Evolutionary conservation across 2,329 filamentous ascomycete species (phyloP).

Genomic region (Stagonosporopsis chrysanthemi): DNA sequence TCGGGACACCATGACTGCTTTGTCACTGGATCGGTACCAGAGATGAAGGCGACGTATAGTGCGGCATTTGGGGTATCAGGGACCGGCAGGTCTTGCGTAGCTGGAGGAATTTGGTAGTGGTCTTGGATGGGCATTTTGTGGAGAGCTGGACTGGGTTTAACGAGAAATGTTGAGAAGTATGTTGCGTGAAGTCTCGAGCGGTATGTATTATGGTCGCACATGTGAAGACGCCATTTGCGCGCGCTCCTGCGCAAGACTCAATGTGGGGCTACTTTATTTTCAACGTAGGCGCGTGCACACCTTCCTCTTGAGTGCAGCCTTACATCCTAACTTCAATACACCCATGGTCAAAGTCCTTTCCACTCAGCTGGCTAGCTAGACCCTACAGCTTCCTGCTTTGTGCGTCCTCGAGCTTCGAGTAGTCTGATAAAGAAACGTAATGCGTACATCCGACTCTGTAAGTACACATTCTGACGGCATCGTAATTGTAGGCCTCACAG

Average conservation of each 20-base stretch:
- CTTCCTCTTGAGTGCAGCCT: not conserved
- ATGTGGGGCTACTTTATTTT: not conserved
- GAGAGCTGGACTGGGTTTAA: not conserved
- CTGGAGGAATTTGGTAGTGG: conserved; percentile 8
- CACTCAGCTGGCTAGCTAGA: not conserved
- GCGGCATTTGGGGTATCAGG: not conserved
- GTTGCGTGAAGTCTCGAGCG: not conserved
- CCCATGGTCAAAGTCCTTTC: not conserved
- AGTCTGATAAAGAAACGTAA: no score
- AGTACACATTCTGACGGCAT: no score
- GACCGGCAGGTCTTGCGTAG: conserved; percentile 12
- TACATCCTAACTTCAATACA: not conserved
- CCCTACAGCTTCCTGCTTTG: not conserved
- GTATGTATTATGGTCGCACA: not conserved
- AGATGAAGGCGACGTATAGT: conserved; percentile 22
- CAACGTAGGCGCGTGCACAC: not conserved
- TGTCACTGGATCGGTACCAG: conserved; percentile 14
- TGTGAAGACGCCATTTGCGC: not conserved
- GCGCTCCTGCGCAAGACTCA: not conserved
- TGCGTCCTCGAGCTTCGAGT: no score
- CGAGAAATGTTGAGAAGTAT: no score
- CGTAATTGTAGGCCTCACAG: no score
- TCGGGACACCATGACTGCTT: conserved; percentile 24
- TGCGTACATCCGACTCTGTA: no score
- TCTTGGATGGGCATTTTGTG: conserved; percentile 18